Conservation (phyloP, 2,329 filamentous ascomycete genomes). For the Colletotrichum sp. region DNA sequence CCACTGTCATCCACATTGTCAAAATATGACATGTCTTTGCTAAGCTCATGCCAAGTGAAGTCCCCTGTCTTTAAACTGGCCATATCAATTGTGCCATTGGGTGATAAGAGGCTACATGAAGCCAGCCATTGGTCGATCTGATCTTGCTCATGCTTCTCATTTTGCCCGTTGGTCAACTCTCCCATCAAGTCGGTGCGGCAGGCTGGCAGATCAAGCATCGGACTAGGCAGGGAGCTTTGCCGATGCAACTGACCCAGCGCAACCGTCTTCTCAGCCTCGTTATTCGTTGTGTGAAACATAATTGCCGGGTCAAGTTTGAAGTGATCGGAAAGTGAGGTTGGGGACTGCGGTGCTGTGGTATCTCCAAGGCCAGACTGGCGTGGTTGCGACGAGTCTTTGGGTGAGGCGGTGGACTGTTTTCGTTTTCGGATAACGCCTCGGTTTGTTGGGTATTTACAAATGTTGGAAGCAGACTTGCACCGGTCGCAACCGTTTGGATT, state of each 20-base stretch:
- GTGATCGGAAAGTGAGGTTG: not conserved
- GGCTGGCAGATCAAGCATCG: not conserved
- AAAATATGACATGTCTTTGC: not conserved
- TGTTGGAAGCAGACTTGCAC: not conserved
- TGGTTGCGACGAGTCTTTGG: not conserved
- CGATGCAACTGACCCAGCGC: not conserved
- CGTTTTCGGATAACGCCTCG: not conserved
- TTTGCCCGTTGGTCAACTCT: not conserved
- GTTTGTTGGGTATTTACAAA: not conserved
- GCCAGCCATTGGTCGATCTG: constrained; percentile 8
- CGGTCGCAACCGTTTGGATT: not conserved
- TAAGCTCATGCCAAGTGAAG: not conserved
- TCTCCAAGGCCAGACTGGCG: not conserved
- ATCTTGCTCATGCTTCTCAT: not conserved
- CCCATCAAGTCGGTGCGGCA: not conserved
- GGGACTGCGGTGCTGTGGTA: not conserved
- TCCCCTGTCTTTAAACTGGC: not conserved
- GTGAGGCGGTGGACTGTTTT: not conserved
- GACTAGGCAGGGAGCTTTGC: not conserved
- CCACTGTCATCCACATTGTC: not conserved
- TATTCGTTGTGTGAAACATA: not conserved
- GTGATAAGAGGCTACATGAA: not conserved
- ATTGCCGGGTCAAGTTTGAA: not conserved
- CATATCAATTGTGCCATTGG: not conserved
- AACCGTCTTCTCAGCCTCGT: not conserved